These are phyloP conservation scores for Breviolum minutum DNA, from an alignment of 73 alveolate species.

Conservation along the genomic window DNA sequence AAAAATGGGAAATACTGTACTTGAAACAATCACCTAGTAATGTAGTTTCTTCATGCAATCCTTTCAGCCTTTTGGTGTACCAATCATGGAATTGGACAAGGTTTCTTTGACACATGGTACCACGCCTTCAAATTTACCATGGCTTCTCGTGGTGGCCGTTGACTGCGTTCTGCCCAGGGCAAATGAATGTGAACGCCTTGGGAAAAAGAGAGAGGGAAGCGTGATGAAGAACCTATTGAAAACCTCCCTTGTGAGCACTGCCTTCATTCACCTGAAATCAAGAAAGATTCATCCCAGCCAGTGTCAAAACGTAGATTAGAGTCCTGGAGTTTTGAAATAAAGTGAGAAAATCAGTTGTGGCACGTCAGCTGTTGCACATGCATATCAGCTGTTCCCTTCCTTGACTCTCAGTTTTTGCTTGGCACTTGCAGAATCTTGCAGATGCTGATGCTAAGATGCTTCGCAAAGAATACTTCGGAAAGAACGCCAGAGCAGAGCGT, in stretches of 20 bases:
- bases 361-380: too few relatives aligned
- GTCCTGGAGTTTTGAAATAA: too few relatives aligned
- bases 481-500: slow-evolving; percentile 76
- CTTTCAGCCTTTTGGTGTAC: background rate
- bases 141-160: slow-evolving; percentile 56
- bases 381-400: background rate
- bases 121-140: slow-evolving; percentile 49
- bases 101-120: too few relatives aligned
- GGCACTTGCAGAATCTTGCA: background rate
- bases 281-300: too few relatives aligned
- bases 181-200: slow-evolving; percentile 57
- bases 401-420: background rate
- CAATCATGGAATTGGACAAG: background rate
- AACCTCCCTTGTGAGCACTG: background rate
- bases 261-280: background rate
- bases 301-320: too few relatives aligned
- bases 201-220: background rate
- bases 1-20: too few relatives aligned
- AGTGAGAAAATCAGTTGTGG: too few relatives aligned
- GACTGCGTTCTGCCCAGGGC: slow-evolving; percentile 69
- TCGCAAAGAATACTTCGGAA: slow-evolving; percentile 60
- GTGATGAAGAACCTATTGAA: background rate
- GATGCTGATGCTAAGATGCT: background rate
- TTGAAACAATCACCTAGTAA: background rate
- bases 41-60: background rate